Evolutionary conservation across 805 yeast genomes (phyloP).

Genomic region (Nakazawaea ernobii): DNA sequence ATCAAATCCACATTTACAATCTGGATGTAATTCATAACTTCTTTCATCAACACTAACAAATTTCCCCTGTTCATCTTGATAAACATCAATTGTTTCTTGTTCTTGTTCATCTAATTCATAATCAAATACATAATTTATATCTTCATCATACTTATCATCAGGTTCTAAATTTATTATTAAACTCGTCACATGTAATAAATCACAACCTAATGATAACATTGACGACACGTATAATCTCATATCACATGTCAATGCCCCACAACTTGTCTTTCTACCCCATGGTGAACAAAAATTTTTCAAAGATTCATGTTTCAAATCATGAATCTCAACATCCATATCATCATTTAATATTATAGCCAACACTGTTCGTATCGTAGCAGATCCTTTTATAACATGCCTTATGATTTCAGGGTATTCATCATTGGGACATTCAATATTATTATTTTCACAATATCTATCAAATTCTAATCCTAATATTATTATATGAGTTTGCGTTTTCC

Average conservation of each 20-base stretch:
- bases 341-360: constrained; percentile 56
- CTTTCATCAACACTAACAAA: constrained; percentile 19
- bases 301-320: constrained; percentile 57
- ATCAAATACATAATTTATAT: constrained; percentile 55
- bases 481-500: constrained; percentile 63
- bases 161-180: constrained; percentile 49
- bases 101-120: constrained; percentile 42
- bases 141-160: constrained; percentile 67
- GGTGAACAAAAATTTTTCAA: constrained; percentile 60
- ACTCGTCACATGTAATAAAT: constrained; percentile 44
- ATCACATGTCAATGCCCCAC: constrained; percentile 56
- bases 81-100: constrained; percentile 17
- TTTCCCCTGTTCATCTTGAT: constrained; percentile 21
- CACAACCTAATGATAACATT: constrained; percentile 42
- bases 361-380: constrained; percentile 57
- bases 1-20: constrained; percentile 32
- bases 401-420: constrained; percentile 38
- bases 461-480: constrained; percentile 56
- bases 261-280: constrained; percentile 53
- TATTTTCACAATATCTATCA: constrained; percentile 44
- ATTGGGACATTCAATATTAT: constrained; percentile 18
- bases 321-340: constrained; percentile 33
- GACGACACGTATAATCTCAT: constrained; percentile 54
- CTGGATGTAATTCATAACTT: constrained; percentile 26
- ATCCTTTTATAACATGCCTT: constrained; percentile 50